A percentile compares a stretch with the other conserved stretches of the same genome.
Conservation (phyloP, 495 filamentous ascomycete genomes). For the Penicillium lividum region DNA sequence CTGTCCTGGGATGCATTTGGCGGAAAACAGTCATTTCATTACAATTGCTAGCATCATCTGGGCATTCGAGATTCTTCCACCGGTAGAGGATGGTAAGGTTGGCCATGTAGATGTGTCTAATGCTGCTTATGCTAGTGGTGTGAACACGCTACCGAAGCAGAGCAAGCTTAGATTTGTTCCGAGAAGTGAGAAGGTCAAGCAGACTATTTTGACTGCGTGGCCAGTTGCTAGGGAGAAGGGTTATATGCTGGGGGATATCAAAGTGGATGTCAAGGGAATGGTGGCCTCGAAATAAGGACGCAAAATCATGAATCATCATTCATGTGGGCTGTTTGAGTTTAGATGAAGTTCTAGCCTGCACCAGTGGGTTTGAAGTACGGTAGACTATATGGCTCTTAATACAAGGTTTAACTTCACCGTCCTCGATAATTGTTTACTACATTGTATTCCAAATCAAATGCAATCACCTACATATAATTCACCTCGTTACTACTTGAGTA, state of each 20-base stretch:
- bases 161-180: background rate
- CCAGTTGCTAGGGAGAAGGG: background rate
- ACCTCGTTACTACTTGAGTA: too few species aligned
- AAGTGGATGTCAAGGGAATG: background rate
- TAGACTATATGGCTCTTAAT: too few species aligned
- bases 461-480: too few species aligned
- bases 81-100: background rate
- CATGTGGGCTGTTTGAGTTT: too few species aligned
- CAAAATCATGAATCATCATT: background rate
- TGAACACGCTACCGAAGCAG: background rate
- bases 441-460: too few species aligned
- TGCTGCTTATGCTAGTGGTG: background rate
- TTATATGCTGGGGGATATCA: background rate
- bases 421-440: too few species aligned
- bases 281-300: background rate
- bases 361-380: too few species aligned
- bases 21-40: slow-evolving; percentile 52
- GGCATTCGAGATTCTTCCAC: slow-evolving; percentile 46
- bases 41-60: slow-evolving; percentile 59
- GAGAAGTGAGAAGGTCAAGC: background rate
- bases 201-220: background rate
- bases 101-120: background rate
- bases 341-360: too few species aligned
- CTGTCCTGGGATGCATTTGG: slow-evolving; percentile 34
- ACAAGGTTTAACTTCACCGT: too few species aligned